phyloP scores from a whole-genome alignment of 2,329 filamentous ascomycete species.

The Aureobasidium melanogenum region DNA sequence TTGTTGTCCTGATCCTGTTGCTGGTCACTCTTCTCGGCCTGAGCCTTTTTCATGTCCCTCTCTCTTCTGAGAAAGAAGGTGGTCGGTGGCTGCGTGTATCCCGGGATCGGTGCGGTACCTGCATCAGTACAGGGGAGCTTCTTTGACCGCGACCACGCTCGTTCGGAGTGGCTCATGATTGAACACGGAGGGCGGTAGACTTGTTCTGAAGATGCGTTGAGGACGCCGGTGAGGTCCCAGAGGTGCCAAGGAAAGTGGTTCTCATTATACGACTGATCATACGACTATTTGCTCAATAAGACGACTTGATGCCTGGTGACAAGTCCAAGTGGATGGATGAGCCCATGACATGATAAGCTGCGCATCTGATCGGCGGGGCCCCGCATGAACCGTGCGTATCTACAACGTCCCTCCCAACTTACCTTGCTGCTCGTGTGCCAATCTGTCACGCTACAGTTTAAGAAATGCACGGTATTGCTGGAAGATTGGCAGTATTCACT shows the following conservation, averaged over 20 bases:
- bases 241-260: background rate
- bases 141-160: background rate
- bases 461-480: too few relatives aligned
- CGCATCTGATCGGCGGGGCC: too few relatives aligned
- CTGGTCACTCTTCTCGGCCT: conserved; percentile 17
- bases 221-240: too few relatives aligned
- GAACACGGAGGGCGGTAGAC: background rate
- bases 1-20: conserved; percentile 32
- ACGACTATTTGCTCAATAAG: background rate
- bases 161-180: background rate
- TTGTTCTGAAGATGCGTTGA: background rate
- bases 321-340: background rate
- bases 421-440: too few relatives aligned
- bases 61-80: conserved; percentile 53
- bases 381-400: background rate
- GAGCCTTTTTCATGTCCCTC: conserved; percentile 36
- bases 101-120: conserved; percentile 8
- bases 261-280: background rate
- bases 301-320: background rate
- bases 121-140: conserved; percentile 5
- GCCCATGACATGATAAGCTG: background rate
- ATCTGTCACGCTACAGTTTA: too few relatives aligned
- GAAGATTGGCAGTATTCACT: too few relatives aligned
- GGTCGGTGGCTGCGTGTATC: conserved; percentile 37
- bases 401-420: too few relatives aligned